Evolutionary conservation across 345 rosid species (phyloP), one percentile per base, ranked within the genome.

Genomic region (Dipteronia dyeriana): DNA sequence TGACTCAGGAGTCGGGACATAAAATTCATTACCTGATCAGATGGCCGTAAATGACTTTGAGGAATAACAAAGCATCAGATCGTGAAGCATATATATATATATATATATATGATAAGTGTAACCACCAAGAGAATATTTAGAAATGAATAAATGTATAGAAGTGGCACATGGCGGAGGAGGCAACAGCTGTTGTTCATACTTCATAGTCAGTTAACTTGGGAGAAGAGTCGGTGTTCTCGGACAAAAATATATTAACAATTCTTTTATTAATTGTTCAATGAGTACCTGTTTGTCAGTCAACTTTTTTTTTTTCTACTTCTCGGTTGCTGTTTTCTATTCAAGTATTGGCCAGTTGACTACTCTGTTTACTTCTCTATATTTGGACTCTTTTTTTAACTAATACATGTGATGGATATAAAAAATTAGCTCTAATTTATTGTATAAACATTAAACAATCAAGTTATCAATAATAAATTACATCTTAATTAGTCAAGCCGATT

Each of bases 301-400:
- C 10, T 19, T 70, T 51, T 16, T 16, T 43, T 62, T 34, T 8
- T 16, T 43, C 65, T 34, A 11, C 10, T 26, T 16, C n/a, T 47
- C 73, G 41, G 9, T 54, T 31, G n/a, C 62, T 72, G 19, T 14
- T n/a, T 70, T 13, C 62, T 41, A 41, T 60, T 41, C 14, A 43
- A 43, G 43, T 41, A 61, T 23, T 73, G 54, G 59, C 17, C 76
- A 31, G 77, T 65, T 75, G 78, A 75, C 78, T 75, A 75, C 78
- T 75, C 77, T 29, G 14, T 51, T 51, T 75, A 31, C 1, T 65
- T 49, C 22, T 0, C 10, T 16, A 0, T 3, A 51, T 5, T 51
- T 75, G n/a, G 2, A 49, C 63, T 7, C 19, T 26, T 49, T 61
- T 43, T 74, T 0, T 16, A 41, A 26, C 1, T 10, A 45, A 60